Evolutionary conservation across 306 rosid genomes (phyloP).

Genomic region (Prunus kanzakura): DNA sequence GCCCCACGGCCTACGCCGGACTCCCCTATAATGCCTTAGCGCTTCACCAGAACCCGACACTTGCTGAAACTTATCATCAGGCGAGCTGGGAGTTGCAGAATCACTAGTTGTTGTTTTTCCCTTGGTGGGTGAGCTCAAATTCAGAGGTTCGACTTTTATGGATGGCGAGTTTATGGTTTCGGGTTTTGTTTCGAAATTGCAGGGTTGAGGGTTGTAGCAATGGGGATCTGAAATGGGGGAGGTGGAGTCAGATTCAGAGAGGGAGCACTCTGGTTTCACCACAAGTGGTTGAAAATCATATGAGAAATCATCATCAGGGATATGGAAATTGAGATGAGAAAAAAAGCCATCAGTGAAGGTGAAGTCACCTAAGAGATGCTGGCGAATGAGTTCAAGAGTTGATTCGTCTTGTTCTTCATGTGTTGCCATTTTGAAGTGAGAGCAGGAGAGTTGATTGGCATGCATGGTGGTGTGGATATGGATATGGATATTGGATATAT

Average conservation of each 20-base stretch:
- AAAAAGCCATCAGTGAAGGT: conserved; percentile 20
- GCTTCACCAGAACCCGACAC: not conserved
- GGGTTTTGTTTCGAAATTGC: conserved; percentile 20
- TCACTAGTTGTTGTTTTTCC: not conserved
- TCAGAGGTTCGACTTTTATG: not conserved
- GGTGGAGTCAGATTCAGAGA: conserved; percentile 36
- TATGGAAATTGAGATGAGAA: not conserved
- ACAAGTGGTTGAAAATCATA: conserved; percentile 18
- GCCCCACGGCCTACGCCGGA: conserved; percentile 82
- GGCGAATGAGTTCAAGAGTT: conserved; percentile 35
- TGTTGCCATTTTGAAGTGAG: conserved; percentile 1
- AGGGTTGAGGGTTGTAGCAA: conserved; percentile 9
- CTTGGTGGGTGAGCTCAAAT: not conserved
- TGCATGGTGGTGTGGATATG: not conserved
- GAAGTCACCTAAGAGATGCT: conserved; percentile 38
- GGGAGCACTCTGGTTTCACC: conserved; percentile 47
- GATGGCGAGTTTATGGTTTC: conserved; percentile 6
- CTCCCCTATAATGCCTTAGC: conserved; percentile 61
- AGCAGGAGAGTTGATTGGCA: not conserved
- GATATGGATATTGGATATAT: not conserved
- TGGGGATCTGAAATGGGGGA: conserved; percentile 25
- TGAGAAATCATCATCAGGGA: not conserved
- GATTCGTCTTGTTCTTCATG: conserved; percentile 19
- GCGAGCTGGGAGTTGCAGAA: not conserved
- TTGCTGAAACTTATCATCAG: not conserved